Conservation (phyloP, 495 filamentous ascomycete species). For the Apodospora peruviana region DNA sequence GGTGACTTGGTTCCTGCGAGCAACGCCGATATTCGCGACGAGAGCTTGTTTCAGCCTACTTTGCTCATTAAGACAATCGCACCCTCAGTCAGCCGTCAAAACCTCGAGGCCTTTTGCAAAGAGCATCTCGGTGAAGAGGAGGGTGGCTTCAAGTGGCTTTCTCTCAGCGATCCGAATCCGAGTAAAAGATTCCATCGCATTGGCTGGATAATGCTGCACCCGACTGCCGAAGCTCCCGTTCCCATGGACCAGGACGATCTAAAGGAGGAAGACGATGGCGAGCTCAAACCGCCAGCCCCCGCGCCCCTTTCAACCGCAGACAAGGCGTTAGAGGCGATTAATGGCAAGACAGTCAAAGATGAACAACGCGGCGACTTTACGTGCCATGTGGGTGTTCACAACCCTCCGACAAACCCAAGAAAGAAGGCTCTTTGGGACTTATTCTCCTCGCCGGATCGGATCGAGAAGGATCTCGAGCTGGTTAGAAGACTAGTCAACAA, state of each 20-base stretch:
- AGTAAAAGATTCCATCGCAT: constrained; percentile 96
- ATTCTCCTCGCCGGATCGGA: constrained; percentile 82
- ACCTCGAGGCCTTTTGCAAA: constrained; percentile 86
- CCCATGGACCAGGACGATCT: constrained; percentile 63
- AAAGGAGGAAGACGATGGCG: constrained; percentile 48
- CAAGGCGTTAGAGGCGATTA: constrained; percentile 84
- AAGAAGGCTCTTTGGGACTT: constrained; percentile 98
- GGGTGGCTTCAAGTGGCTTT: constrained; percentile 86
- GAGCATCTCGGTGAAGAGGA: constrained; percentile 82
- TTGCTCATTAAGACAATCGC: constrained; percentile 97
- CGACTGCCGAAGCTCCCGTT: constrained; percentile 56
- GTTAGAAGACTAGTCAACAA: constrained; percentile 69
- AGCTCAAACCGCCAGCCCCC: constrained; percentile 27
- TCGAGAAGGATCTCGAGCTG: constrained; percentile 77
- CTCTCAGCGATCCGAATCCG: constrained; percentile 92
- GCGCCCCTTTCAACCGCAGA: constrained; percentile 56
- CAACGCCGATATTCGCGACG: constrained; percentile 77
- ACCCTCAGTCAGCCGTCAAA: constrained; percentile 89
- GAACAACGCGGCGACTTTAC: constrained; percentile 89
- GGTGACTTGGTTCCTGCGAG: constrained; percentile 77
- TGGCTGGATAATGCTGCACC: constrained; percentile 94
- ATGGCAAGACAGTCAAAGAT: constrained; percentile 94
- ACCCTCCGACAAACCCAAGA: constrained; percentile 73
- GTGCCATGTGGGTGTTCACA: constrained; percentile 94
- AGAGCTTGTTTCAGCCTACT: constrained; percentile 76